Conservation (phyloP, 257 asterid genomes). For the Solanum dulcamara region DNA sequence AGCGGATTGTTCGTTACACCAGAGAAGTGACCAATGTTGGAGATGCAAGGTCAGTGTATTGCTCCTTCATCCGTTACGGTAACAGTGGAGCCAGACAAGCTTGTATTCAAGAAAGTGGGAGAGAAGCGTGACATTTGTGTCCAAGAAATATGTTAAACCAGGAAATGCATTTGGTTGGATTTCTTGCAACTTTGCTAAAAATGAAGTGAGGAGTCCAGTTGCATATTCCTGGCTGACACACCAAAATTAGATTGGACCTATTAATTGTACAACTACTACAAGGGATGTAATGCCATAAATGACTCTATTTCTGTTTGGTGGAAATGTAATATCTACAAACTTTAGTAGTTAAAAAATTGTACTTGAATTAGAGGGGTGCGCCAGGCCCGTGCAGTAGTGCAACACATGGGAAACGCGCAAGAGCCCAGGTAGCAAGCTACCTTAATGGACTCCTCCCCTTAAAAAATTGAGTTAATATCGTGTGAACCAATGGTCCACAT, state of each 20-base stretch:
- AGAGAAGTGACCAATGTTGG: conserved; percentile 67
- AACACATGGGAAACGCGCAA: not conserved
- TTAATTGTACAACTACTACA: not conserved
- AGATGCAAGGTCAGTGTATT: conserved; percentile 30
- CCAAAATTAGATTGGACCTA: too few relatives aligned
- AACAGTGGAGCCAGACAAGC: conserved; percentile 43
- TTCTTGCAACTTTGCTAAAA: conserved; percentile 46
- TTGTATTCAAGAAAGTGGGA: conserved; percentile 41
- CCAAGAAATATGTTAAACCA: conserved; percentile 14
- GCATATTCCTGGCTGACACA: conserved; percentile 44
- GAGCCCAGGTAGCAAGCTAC: not conserved
- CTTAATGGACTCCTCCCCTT: not conserved
- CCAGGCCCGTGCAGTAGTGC: not conserved
- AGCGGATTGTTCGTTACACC: conserved; percentile 45
- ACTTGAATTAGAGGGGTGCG: not conserved
- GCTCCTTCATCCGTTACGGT: conserved; percentile 38
- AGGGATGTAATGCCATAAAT: not conserved
- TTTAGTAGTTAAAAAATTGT: too few relatives aligned
- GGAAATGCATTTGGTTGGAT: conserved; percentile 55
- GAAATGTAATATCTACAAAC: too few relatives aligned
- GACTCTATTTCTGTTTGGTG: too few relatives aligned
- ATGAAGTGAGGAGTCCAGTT: conserved; percentile 62
- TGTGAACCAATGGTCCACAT: not conserved
- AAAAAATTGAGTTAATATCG: not conserved
- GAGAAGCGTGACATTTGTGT: conserved; percentile 54